Evolutionary conservation across 108 stramenopile genomes (phyloP), one percentile per base, ranked within the genome.

Genomic region (Chaetoceros muelleri): DNA sequence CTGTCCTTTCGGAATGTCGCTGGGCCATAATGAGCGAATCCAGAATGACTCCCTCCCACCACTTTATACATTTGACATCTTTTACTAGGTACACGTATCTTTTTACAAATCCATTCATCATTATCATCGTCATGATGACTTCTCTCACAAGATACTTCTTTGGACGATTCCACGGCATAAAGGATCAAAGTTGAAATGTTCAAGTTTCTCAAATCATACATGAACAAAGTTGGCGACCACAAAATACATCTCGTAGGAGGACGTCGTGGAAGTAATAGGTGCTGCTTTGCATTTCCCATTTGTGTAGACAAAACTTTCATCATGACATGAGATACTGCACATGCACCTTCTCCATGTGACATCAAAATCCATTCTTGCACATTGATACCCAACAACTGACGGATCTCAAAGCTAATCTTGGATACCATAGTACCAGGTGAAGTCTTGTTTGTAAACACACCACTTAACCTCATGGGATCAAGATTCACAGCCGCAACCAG

Each of bases 401-500:
- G 5, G 13, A 40, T 40, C 34, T 40, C 34, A 40, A 10, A 10
- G 8, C 5, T 13, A 10, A 40, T 40, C 5, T 5, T 40, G 8
- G 13, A 13, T 10, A 40, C 34, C 13, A 13, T 40, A 40, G 5
- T 13, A 5, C 5, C 13, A 10, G 34, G 5, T 10, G 8, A 10
- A 5, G 5, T 40, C 5, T 13, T 13, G 13, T 40, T 13, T 10
- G 8, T 40, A 10, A 5, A 10, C 34, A 40, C 34, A 5, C 34
- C 34, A 10, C 8, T 13, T 10, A 40, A 13, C 13, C 34, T 40
- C 34, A 40, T 5, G 1, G 72, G 72, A 55, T 78, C 73, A 22
- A 60, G 28, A 53, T 75, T 78, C 20, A 67, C 69, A 44, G 79
- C 58, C 0, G 66, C 64, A n/a, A 78, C 72, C 24, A 79, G 30